These are phyloP conservation scores for Mucor racemosus DNA, from an alignment of 371 early-diverging fungal species.

Conservation along the genomic window DNA sequence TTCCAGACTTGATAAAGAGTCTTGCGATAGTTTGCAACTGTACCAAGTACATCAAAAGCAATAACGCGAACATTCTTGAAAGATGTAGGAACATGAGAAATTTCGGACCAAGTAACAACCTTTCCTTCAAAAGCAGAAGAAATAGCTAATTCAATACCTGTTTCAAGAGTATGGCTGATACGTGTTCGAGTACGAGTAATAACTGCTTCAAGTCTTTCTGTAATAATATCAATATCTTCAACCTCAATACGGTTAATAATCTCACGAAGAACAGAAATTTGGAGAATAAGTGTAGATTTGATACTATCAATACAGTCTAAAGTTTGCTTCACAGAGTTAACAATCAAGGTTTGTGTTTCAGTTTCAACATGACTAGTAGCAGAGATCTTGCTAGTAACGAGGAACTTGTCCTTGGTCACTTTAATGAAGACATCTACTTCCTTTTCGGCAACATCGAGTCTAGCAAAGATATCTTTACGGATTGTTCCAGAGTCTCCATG, in stretches of 20 bases:
- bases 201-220: constrained; percentile 22
- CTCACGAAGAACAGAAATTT: constrained; percentile 36
- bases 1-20: constrained; percentile 32
- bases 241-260: constrained; percentile 34
- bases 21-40: constrained; percentile 39
- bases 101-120: constrained; percentile 47
- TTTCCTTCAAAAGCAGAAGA: constrained; percentile 49
- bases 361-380: constrained; percentile 21
- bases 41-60: constrained; percentile 46
- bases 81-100: constrained; percentile 34
- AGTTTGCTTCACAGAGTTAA: constrained; percentile 38
- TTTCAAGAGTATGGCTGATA: constrained; percentile 36
- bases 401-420: constrained; percentile 26
- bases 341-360: constrained; percentile 22
- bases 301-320: constrained; percentile 43
- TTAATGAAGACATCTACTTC: constrained; percentile 25
- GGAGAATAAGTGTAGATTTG: constrained; percentile 25
- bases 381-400: constrained; percentile 13
- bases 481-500: constrained; percentile 33
- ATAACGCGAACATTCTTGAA: constrained; percentile 40
- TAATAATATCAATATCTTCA: constrained; percentile 30
- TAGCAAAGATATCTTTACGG: constrained; percentile 20
- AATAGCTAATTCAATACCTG: constrained; percentile 35
- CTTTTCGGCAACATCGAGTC: constrained; percentile 29
- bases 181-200: constrained; percentile 38